Base-by-base conservation (phyloP, 1,139 yeast genomes). In the Yamadazyma buinensis region DNA sequence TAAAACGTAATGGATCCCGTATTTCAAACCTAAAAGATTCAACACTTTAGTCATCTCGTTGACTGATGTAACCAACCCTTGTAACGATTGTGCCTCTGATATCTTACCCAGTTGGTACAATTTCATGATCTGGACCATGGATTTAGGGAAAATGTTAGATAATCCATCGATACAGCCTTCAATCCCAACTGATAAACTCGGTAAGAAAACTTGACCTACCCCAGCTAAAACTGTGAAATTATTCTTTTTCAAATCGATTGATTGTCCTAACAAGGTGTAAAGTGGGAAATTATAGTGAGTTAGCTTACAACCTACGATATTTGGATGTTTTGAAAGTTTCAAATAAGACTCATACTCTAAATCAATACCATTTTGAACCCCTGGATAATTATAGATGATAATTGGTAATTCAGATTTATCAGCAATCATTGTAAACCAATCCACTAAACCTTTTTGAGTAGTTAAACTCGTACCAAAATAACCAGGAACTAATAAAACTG, bases 331-430 rank as follows among this genome's bases (percentile, higher is more conserved):
- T 1, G 66, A 52, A 25, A 72, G 53, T 33, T 44, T 49, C 29
- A 56, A 50, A 34, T 64, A 54, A 7, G 75, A 59, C 19, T 55
- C 60, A 26, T 62, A 57, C 19, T 59, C 59, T 37, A 71, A 51
- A 32, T 52, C 54, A 32, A 71, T 56, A 15, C 57, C 58, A 41
- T 64, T 66, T 30, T 59, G 53, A 28, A 67, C 74, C 5, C 75
- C 76, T 13, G 77, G 77, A 52, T 57, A 72, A 44, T 67, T 59
- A 59, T 72, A 72, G 39, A 72, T 57, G 40, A 72, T 43, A 27
- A 72, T 50, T 21, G 77, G 77, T 31, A 72, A 46, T 1, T 51
- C 54, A 15, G 71, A 48, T 28, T 54, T 48, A 41, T 67, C 69
- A 20, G 77, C 77, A 20, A 72, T 65, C 17, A 51, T 55, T 14